Evolutionary conservation across 2,329 filamentous ascomycete species (phyloP), one percentile per base, ranked within the genome.

Genomic region (Stachybotrys echinatus): DNA sequence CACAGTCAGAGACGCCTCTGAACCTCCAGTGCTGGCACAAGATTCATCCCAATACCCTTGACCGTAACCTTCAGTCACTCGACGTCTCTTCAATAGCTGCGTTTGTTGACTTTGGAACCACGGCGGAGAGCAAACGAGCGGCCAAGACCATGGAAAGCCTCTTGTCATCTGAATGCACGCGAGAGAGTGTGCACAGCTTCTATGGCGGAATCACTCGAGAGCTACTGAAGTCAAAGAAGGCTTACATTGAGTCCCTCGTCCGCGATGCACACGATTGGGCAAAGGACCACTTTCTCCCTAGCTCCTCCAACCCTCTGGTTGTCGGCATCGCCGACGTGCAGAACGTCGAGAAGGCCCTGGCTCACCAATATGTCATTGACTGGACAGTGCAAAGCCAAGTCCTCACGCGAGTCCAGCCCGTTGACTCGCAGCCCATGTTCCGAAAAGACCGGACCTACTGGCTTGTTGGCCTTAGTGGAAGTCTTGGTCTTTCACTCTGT

Each of bases 401-500:
- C 10, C 27, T 34, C 27, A 34, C 14, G 14, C 27, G 27, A 8
- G 23, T 46, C 17, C 23, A 46, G 44, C 44, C 44, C 18, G 23
- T 27, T 14, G 42, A 45, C 22, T 14, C 23, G n/a, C 44, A 37
- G n/a, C n/a, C 27, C 22, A 40, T 55, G 6, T 64, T 69, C 48
- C 44, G 42, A 3, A 23, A 40, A 2, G 52, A 65, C 46, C 57
- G 58, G 43, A 68, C 67, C 1, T 69, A 72, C 50, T 51, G 62
- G n/a, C 55, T 71, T 5, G 54, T 65, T n/a, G 66, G 66, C 2
- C 53, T 70, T 4, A 61, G 63, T 2, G 61, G 69, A 0, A 53
- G 57, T 1, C 37, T 73, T 1, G 73, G 72, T 2, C 61, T 61
- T 12, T 69, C 72, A 0, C 58, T 74, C 1, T 66, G 61, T 38